Evolutionary conservation across 805 yeast species (phyloP), one percentile per base, ranked within the genome.

Genomic region (Metschnikowia baotianmanensis): DNA sequence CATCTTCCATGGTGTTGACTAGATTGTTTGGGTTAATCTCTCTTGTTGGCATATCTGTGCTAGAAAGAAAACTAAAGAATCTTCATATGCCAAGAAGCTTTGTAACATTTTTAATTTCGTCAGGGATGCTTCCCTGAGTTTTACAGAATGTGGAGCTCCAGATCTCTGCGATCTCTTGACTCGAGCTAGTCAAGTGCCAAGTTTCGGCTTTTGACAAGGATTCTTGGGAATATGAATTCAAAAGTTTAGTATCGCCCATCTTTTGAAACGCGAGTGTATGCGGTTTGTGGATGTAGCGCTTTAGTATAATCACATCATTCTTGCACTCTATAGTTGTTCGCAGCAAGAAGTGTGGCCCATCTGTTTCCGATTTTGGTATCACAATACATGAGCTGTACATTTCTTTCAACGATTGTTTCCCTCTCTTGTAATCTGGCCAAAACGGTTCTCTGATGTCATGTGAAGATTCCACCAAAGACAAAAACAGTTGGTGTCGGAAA

Each of bases 151-250:
- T 31, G 22, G 40, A 37, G 26, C 26, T 37, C 40, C 40, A 37
- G 3, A 37, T 31, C 21, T 31, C 40, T 10, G 28, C 40, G 21
- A 37, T 29, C n/a, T 37, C 40, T 31, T 24, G 34, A 31, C 40
- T 37, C 6, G 35, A 24, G 20, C 24, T 23, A 15, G 24, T 25
- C 35, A 37, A 31, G 11, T 19, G 19, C 19, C 5, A 12, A 7
- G 18, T 24, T 11, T 31, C 40, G 3, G 25, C 13, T 6, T 37
- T 35, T 20, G 34, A 7, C 2, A 34, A 16, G 6, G 19, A 6
- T 18, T 13, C 23, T 13, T 18, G 37, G 5, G 23, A 9, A 2
- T 8, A 12, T 10, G n/a, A 10, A 12, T 28, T 21, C 16, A 22
- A 16, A 19, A 24, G 25, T 20, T 37, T 35, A n/a, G 19, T 31